A percentile compares a stretch with the other conserved stretches of the same genome.
phyloP scores from a whole-genome alignment of 805 yeast species.

The Wickerhamiella parazyma region DNA sequence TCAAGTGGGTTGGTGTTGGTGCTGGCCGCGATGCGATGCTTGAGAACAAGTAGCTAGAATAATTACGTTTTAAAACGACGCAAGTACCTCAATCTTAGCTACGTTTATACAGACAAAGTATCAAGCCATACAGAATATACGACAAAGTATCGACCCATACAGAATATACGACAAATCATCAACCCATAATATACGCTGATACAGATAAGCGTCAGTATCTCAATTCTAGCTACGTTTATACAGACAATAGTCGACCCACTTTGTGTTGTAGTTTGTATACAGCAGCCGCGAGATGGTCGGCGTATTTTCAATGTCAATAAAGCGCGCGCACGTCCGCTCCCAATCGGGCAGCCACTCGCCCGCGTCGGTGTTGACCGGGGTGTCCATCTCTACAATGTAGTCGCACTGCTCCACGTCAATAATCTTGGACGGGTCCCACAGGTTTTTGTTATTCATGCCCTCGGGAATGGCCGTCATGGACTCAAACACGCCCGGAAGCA shows the following conservation, averaged over 20 bases:
- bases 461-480: conserved; percentile 35
- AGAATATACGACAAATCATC: too few relatives aligned
- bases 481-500: conserved; percentile 74
- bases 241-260: conserved; percentile 22
- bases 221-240: conserved; percentile 16
- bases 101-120: conserved; percentile 20
- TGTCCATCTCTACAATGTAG: conserved; percentile 52
- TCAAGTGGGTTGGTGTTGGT: conserved; percentile 97
- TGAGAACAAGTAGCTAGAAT: conserved; percentile 10
- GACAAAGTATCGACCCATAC: too few relatives aligned
- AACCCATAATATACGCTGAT: too few relatives aligned
- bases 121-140: too few relatives aligned
- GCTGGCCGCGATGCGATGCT: conserved; percentile 93
- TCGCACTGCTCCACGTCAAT: conserved; percentile 42
- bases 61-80: too few relatives aligned
- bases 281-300: conserved; percentile 21
- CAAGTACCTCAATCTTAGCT: too few relatives aligned
- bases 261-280: conserved; percentile 14
- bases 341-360: conserved; percentile 30
- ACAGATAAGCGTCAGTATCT: too few relatives aligned
- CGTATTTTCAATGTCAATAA: conserved; percentile 19
- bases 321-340: conserved; percentile 17
- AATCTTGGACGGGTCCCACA: conserved; percentile 47
- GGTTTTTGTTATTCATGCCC: conserved; percentile 64
- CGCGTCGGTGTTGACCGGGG: conserved; percentile 32